Conservation (phyloP, 495 filamentous ascomycete genomes). For the Tetracladium setigerum region DNA sequence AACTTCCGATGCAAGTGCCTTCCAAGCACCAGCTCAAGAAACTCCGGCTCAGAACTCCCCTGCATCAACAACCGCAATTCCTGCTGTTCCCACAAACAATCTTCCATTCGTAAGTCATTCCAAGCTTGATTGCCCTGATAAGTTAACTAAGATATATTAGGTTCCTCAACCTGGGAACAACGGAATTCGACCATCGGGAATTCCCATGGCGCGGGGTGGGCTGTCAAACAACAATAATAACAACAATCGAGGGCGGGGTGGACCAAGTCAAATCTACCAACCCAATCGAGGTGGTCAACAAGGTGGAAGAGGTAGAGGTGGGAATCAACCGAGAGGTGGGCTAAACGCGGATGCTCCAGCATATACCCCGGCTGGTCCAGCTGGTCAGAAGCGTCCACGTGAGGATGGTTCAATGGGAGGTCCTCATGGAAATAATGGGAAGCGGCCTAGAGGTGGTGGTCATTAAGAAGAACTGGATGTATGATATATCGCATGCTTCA, state of each 20-base stretch:
- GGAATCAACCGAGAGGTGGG: slow-evolving; percentile 29
- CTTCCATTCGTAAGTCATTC: slow-evolving; percentile 40
- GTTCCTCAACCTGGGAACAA: slow-evolving; percentile 26
- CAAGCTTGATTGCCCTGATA: slow-evolving; percentile 22
- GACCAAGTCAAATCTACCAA: slow-evolving; percentile 22
- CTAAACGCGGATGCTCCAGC: slow-evolving; percentile 42
- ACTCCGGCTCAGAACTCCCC: slow-evolving; percentile 11
- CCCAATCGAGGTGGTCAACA: slow-evolving; percentile 36
- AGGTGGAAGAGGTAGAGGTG: slow-evolving; percentile 22
- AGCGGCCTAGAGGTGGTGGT: slow-evolving; percentile 46
- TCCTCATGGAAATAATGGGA: slow-evolving; percentile 34
- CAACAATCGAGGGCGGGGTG: slow-evolving; percentile 33
- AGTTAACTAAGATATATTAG: slow-evolving; percentile 29
- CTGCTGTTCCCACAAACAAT: slow-evolving; percentile 25
- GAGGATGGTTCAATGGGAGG: slow-evolving; percentile 49
- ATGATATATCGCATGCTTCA: slow-evolving; percentile 15
- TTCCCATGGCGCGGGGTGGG: slow-evolving; percentile 39
- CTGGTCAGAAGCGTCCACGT: slow-evolving; percentile 55
- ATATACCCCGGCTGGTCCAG: slow-evolving; percentile 41
- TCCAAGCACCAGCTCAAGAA: slow-evolving; percentile 9
- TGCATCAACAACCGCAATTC: slow-evolving; percentile 7
- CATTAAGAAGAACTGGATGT: slow-evolving; percentile 6
- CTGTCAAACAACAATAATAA: slow-evolving; percentile 1
- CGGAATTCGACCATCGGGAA: slow-evolving; percentile 29
- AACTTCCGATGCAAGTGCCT: not conserved